Percentiles rank a stretch among this genome's conserved stretches.
Conservation (phyloP, 208 protist genomes). For the Acanthamoeba divionensis region DNA sequence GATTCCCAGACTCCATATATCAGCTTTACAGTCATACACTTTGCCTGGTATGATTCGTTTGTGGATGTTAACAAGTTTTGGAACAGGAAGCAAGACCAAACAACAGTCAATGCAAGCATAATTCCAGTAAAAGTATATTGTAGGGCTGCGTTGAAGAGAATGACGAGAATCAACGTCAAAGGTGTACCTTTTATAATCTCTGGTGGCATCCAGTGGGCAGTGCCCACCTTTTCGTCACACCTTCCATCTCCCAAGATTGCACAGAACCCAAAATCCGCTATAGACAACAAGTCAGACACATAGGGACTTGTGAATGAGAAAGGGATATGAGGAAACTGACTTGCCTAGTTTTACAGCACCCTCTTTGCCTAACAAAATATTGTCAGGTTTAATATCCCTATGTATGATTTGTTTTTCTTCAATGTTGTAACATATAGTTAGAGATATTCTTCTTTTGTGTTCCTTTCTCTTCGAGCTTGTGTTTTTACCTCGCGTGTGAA, state of each 20-base stretch:
- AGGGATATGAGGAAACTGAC: constrained; percentile 36
- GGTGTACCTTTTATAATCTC: constrained; percentile 68
- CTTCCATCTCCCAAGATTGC: not conserved
- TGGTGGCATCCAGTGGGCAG: constrained; percentile 80
- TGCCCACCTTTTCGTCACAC: constrained; percentile 70
- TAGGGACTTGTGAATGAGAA: not conserved
- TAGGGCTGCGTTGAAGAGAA: not conserved
- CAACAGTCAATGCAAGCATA: not conserved
- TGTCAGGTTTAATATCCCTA: constrained; percentile 84
- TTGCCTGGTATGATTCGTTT: not conserved
- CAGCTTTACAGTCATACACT: constrained; percentile 3
- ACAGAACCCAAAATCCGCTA: constrained; percentile 33
- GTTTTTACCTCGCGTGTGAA: constrained; percentile 66
- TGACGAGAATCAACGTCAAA: too few species aligned
- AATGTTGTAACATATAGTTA: too few species aligned
- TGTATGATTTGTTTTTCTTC: constrained; percentile 69
- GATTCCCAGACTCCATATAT: not conserved
- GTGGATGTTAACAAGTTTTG: not conserved
- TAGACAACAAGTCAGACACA: not conserved
- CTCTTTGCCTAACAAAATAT: constrained; percentile 71
- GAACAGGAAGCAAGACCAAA: not conserved
- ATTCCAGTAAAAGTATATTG: not conserved
- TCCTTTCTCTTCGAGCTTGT: too few species aligned
- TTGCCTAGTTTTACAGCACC: constrained; percentile 71
- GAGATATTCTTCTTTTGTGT: not conserved